Conservation (phyloP, 805 yeast species). For the Metschnikowia cerradonensis region DNA sequence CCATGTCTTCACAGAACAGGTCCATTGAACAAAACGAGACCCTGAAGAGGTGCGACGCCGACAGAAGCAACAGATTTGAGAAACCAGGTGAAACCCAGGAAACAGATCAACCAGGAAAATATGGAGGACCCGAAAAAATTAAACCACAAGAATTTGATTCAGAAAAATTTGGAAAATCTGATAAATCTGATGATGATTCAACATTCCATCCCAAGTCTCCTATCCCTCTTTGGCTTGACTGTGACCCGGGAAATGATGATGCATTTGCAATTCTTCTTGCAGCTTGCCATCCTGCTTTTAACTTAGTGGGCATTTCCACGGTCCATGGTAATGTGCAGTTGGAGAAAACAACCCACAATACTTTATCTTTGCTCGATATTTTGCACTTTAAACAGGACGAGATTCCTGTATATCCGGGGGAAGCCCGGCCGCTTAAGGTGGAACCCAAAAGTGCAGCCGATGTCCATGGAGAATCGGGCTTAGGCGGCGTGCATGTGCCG, state of each 20-base stretch:
- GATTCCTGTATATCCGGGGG: constrained; percentile 67
- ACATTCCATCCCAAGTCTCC: neutral
- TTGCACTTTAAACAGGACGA: constrained; percentile 37
- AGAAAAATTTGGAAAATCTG: too few relatives aligned
- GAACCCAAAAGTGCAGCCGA: constrained; percentile 51
- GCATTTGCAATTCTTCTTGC: constrained; percentile 70
- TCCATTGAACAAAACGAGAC: too few relatives aligned
- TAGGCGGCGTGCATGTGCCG: constrained; percentile 66
- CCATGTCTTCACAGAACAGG: too few relatives aligned
- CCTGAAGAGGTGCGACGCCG: too few relatives aligned
- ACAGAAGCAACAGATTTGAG: too few relatives aligned
- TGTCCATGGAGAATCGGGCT: constrained; percentile 71
- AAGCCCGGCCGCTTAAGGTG: constrained; percentile 51
- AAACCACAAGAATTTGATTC: too few relatives aligned
- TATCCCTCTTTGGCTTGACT: constrained; percentile 78
- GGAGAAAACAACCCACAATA: constrained; percentile 62
- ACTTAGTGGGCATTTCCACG: constrained; percentile 67
- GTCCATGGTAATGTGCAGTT: constrained; percentile 70
- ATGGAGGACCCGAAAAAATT: too few relatives aligned
- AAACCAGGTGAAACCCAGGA: too few relatives aligned
- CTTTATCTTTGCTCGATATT: constrained; percentile 63
- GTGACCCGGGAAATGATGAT: constrained; percentile 93
- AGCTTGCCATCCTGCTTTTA: constrained; percentile 53
- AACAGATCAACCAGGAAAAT: too few relatives aligned
- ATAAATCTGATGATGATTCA: too few relatives aligned